Base-by-base conservation (phyloP, 2,329 filamentous ascomycete genomes). In the Pestalotiopsis sp. region DNA sequence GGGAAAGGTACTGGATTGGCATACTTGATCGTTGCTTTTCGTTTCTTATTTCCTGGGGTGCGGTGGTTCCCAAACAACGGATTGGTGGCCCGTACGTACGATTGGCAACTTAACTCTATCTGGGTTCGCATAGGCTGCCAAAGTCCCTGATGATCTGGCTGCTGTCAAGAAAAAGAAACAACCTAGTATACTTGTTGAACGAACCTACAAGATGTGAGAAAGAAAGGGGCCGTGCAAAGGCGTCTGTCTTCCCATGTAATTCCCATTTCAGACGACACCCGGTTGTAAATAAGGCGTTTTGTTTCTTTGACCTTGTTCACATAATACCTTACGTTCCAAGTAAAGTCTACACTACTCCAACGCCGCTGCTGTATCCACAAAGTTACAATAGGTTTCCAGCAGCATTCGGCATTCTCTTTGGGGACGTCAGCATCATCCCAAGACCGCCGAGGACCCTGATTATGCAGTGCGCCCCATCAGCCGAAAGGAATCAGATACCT, bases 41-140 rank as follows among this genome's bases (percentile, higher is more conserved):
- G 57, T 36, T 59, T 59, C 27, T 36, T 17, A 14, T 59, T 62
- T 20, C n/a, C 59, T 36, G 59, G 59, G 59, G 27, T n/a, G 36
- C 59, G 59, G 17, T 7, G 45, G 59, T n/a, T 62, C 17, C 59
- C 38, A 62, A n/a, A 59, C 59, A 39, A 20, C 59, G 59, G 59
- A 62, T 39, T 36, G 59, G 17, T 62, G 59, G 13, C 59, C 59
- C 59, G 59, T 39, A 39, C 17, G 31, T n/a, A 52, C 45, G 45
- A 23, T 20, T 62, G 27, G 59, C 38, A 39, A 36, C 63, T 58
- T 57, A 66, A 66, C 63, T 66, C 49, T 56, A 66, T 56, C 63
- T 57, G 62, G 38, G 39, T 65, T 64, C 61, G 39, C 61, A 45
- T 64, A 36, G 31, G 31, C 31, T 36, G 31, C 31, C 31, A 36